Conservation (phyloP, 2,329 filamentous ascomycete genomes). For the Alternaria ventricosa region DNA sequence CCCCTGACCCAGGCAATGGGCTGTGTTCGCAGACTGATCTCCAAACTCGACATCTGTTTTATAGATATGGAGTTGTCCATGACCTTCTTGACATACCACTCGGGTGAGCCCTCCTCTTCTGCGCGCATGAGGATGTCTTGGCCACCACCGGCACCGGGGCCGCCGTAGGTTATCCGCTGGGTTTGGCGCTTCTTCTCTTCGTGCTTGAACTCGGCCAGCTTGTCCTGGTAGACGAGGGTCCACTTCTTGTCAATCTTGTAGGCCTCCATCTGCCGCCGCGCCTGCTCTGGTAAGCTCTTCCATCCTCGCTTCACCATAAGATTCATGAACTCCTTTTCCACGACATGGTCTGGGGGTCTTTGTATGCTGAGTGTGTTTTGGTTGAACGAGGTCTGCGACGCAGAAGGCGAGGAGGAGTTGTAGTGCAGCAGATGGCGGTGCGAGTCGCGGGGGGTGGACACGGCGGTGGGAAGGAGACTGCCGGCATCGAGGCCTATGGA, state of each 20-base stretch:
- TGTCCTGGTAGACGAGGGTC: conserved; percentile 95
- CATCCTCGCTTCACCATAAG: conserved; percentile 98
- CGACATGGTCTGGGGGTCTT: conserved; percentile 77
- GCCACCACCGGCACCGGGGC: conserved; percentile 50
- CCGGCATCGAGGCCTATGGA: conserved; percentile 52
- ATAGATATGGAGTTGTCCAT: conserved; percentile 94
- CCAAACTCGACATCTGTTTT: conserved; percentile 90
- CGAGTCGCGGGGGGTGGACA: conserved; percentile 50
- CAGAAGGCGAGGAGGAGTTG: conserved; percentile 55
- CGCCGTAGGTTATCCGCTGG: conserved; percentile 66
- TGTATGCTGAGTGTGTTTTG: conserved; percentile 68
- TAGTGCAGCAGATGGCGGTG: conserved; percentile 51
- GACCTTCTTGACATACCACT: conserved; percentile 97
- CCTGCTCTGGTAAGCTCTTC: conserved; percentile 96
- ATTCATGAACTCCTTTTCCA: conserved; percentile 89
- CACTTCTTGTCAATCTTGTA: conserved; percentile 96
- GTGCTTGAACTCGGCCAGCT: conserved; percentile 89
- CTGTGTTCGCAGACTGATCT: conserved; percentile 93
- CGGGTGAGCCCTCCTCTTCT: conserved; percentile 93
- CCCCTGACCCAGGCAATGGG: conserved; percentile 96
- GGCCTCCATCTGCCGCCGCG: conserved; percentile 91
- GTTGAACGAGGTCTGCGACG: conserved; percentile 57
- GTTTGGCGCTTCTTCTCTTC: conserved; percentile 88
- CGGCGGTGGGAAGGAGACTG: conserved; percentile 48
- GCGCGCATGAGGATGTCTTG: conserved; percentile 74